Base-by-base conservation (phyloP, 2,329 filamentous ascomycete genomes). In the Zarea fungicola region DNA sequence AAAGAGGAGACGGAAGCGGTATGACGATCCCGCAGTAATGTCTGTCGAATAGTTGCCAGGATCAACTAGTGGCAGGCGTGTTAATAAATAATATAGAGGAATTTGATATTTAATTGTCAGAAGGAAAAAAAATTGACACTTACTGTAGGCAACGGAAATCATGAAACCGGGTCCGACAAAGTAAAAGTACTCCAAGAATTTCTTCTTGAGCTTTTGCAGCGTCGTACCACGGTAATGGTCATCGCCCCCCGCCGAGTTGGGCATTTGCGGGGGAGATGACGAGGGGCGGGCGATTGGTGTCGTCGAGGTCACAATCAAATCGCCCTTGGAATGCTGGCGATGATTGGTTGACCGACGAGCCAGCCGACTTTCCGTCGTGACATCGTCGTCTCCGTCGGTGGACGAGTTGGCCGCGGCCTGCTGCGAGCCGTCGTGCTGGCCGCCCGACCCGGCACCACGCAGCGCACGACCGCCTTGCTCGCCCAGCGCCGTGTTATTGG, bases 21-120 rank as follows among this genome's bases (percentile, higher is more conserved):
- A 86, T 1, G 76, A 73, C 3, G 84, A 80, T 46, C 84, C 84
- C 37, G 83, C 84, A 7, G 81, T 77, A 41, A 87, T 79, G 62
- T 83, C 83, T n/a, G 84, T 87, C 1, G 84, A 75, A 60, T 87
- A 87, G 62, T 87, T 87, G 51, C 81, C 81, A 44, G 74, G 78
- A 52, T 81, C 78, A 55, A 80, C 73, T n/a, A n/a, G n/a, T 76
- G 46, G 2, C 28, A 13, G 37, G 9, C 26, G 43, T 42, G n/a
- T n/a, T n/a, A n/a, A n/a, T n/a, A n/a, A n/a, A n/a, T n/a, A n/a
- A n/a, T n/a, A n/a, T 23, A 45, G 36, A 28, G 16, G 29, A 23
- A 13, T 26, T 10, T 10, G 32, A n/a, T 16, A 10, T 13, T 22
- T 13, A 14, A 23, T 14, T n/a, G n/a, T n/a, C n/a, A n/a, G n/a